Evolutionary conservation across 495 filamentous ascomycete species (phyloP).

Genomic region (Trichoderma erinaceum): DNA sequence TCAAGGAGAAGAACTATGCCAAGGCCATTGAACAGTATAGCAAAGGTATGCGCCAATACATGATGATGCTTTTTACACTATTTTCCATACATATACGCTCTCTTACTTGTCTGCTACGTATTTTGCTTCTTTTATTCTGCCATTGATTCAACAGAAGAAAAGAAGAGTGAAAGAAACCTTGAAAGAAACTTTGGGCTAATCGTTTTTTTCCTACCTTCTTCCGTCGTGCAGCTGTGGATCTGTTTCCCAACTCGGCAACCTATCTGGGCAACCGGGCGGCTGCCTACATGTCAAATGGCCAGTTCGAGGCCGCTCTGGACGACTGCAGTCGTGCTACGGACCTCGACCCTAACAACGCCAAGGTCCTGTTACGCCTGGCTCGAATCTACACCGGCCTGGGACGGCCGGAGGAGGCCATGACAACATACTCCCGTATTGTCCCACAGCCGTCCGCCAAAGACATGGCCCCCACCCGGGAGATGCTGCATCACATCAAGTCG

Average conservation of each 20-base stretch:
- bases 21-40: constrained; percentile 88
- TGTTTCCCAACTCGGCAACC: constrained; percentile 70
- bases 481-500: constrained; percentile 74
- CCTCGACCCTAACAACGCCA: constrained; percentile 72
- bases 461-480: constrained; percentile 67
- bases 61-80: neutral
- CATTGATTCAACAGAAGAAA: neutral
- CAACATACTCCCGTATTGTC: constrained; percentile 64
- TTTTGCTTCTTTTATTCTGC: neutral
- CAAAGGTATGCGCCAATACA: constrained; percentile 57
- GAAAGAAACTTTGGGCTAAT: neutral
- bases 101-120: neutral
- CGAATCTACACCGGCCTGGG: constrained; percentile 84
- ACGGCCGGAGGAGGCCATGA: constrained; percentile 75
- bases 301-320: constrained; percentile 71
- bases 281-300: constrained; percentile 78
- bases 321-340: constrained; percentile 76
- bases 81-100: constrained; percentile 16
- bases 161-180: too few relatives aligned
- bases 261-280: constrained; percentile 95
- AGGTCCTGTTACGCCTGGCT: constrained; percentile 81
- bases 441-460: constrained; percentile 80
- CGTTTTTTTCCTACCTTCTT: constrained; percentile 18
- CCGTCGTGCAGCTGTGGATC: constrained; percentile 62
- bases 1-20: constrained; percentile 82